Evolutionary conservation across 768 basidiomycete genomes (phyloP).

Genomic region (Rhizopogon rudus): DNA sequence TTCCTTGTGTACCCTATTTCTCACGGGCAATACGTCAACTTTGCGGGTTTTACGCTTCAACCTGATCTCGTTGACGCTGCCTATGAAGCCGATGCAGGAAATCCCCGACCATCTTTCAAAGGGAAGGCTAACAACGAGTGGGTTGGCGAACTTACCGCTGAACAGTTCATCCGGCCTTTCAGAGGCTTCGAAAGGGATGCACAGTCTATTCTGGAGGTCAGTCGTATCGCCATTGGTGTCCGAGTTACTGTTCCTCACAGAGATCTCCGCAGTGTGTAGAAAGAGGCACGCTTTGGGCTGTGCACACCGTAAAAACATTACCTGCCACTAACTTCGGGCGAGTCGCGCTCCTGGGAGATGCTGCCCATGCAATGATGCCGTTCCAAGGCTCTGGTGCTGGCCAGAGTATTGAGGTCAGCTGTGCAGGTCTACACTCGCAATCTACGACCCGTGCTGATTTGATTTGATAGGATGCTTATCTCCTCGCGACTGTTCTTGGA

Average conservation of each 20-base stretch:
- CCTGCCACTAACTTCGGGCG: conserved; percentile 45
- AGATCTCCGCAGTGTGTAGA: conserved; percentile 41
- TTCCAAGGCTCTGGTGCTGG: conserved; percentile 42
- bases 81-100: conserved; percentile 18
- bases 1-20: conserved; percentile 60
- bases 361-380: conserved; percentile 39
- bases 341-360: conserved; percentile 44
- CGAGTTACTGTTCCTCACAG: not conserved
- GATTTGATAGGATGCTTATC: conserved; percentile 28
- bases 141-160: conserved; percentile 41
- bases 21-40: conserved; percentile 53
- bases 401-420: conserved; percentile 36
- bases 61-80: conserved; percentile 49
- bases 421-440: not conserved
- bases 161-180: conserved; percentile 43
- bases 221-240: conserved; percentile 6
- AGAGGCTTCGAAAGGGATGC: conserved; percentile 57
- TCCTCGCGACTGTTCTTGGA: conserved; percentile 36
- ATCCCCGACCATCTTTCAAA: conserved; percentile 10
- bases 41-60: conserved; percentile 50
- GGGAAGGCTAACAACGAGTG: conserved; percentile 37
- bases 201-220: conserved; percentile 49
- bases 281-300: conserved; percentile 54
- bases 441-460: not conserved
- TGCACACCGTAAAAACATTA: conserved; percentile 53